Base-by-base conservation (phyloP, 345 rosid species). In the Ailanthus altissimus region DNA sequence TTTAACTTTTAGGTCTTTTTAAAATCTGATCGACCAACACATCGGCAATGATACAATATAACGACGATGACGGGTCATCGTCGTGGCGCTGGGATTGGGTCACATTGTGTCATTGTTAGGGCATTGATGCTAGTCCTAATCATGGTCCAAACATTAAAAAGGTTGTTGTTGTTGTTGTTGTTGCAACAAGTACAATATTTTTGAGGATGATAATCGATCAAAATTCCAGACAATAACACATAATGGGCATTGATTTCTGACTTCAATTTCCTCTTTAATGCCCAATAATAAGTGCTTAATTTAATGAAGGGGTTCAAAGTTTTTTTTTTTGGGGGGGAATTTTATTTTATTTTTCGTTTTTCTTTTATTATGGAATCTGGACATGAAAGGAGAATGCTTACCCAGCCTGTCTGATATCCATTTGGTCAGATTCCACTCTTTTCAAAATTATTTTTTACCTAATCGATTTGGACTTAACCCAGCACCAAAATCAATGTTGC, bases 401-500 rank as follows among this genome's bases (percentile, higher is more conserved):
- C 79, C 80, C 83, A 81, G 78, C 47, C 78, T 84, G 83, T 78
- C 82, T 75, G 67, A 5, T 65, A 5, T 49, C 54, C 80, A 77
- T 71, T 67, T 58, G 78, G 67, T 21, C 58, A 74, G 83, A 81
- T 85, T 79, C 84, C 80, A 64, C 77, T 76, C 62, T 59, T 78
- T 77, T 77, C 79, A 74, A 76, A 64, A 78, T 80, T 76, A 75
- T 79, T 77, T 76, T 73, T 78, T 56, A 77, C 75, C 73, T 28
- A 56, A 77, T 70, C 50, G 65, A 73, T 69, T 51, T 67, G 70
- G 81, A 74, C 79, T 36, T 51, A 56, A 70, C 74, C 87, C 77
- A 81, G 78, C 88, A 80, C 53, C 85, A 49, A 78, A 62, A 80
- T 85, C 82, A 74, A 80, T 85, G 84, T 80, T 79, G 81, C 63